Base-by-base conservation (phyloP, 139 green algal genomes). In the Chlorella sp. region DNA sequence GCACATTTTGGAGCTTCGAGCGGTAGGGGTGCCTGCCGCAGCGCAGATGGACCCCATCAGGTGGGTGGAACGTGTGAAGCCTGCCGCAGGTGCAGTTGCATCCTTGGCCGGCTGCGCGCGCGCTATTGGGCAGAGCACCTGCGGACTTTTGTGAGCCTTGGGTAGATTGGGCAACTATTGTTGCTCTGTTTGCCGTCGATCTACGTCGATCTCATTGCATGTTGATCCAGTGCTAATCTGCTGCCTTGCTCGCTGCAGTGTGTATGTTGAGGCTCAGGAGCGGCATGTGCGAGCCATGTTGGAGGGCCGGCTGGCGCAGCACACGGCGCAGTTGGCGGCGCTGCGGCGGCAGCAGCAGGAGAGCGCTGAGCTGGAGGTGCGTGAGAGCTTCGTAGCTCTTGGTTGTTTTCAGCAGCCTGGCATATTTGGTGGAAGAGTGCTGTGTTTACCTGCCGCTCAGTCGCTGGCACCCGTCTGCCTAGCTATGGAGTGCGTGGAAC, bases 1-100 rank as follows among this genome's bases (percentile, higher is more conserved):
- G 51, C 51, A 60, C 16, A 62, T 93, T 34, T 77, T 92, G 83
- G 48, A 87, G 79, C 83, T 94, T 51, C 83, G 87, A 69, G 89
- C 86, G 30, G 89, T 90, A 28, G 87, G 90, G 5, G 85, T 89
- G 34, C 41, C 73, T 24, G 87, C 79, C 46, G 85, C 76, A 16
- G 44, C 85, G 46, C 64, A 62, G 38, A 48, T 87, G 38, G 87
- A 94, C 56, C 90, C 90, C 3, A 51, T 91, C 58, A 69, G 73
- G 51, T 89, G 74, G 62, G 48, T 4, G 34, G 20, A n/a, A n/a
- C n/a, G n/a, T n/a, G n/a, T n/a, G n/a, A n/a, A n/a, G n/a, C n/a
- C n/a, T n/a, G n/a, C n/a, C n/a, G n/a, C n/a, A n/a, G n/a, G n/a
- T 56, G 16, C 9, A n/a, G 72, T 38, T 46, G 4, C 9, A 0